Evolutionary conservation across 176 grass and related monocot genomes (phyloP).

Genomic region (Aegilops tauschii): DNA sequence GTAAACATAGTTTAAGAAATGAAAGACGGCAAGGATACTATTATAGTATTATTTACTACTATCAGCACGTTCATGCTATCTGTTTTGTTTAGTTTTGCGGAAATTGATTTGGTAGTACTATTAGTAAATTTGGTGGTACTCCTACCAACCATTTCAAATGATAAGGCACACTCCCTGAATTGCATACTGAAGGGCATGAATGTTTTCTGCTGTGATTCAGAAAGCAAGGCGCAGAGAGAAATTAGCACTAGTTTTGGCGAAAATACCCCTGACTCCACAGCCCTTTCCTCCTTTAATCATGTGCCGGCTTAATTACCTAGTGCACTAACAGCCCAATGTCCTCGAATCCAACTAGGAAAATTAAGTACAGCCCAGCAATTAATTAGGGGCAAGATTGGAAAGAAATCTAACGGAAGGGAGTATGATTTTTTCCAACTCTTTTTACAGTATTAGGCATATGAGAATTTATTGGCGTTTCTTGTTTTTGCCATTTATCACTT

Average conservation of each 20-base stretch:
- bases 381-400: no score
- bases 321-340: no score
- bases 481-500: background rate
- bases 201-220: no score
- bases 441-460: background rate
- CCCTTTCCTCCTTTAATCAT: no score
- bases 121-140: background rate
- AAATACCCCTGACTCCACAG: no score
- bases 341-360: no score
- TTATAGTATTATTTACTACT: conserved; percentile 21
- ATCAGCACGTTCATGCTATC: background rate
- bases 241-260: no score
- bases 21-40: background rate
- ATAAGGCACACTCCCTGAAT: background rate
- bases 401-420: no score
- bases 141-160: background rate
- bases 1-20: background rate
- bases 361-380: no score
- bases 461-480: background rate
- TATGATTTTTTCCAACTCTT: background rate
- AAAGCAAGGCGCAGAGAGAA: no score
- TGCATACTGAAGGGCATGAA: no score
- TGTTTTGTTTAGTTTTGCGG: background rate
- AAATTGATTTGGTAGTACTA: background rate
- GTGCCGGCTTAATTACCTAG: no score